Evolutionary conservation across 164 flowering plant species (phyloP).

Genomic region (Saururus chinensis): DNA sequence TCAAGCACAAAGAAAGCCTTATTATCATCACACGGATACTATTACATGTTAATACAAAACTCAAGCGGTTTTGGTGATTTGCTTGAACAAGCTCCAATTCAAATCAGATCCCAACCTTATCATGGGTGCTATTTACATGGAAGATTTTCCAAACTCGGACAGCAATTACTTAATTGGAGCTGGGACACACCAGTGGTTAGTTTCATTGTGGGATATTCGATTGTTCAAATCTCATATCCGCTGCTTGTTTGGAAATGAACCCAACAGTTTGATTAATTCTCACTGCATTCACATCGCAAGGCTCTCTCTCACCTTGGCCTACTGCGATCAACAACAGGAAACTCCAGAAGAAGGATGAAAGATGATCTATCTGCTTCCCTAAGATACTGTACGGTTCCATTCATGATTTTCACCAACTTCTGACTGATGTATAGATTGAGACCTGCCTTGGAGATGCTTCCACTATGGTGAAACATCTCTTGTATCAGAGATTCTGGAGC

Average conservation of each 20-base stretch:
- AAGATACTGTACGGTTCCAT: slow-evolving; percentile 70
- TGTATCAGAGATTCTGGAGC: slow-evolving; percentile 59
- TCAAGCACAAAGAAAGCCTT: background rate
- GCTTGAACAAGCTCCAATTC: background rate
- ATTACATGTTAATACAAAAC: background rate
- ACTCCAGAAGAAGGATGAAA: slow-evolving; percentile 55
- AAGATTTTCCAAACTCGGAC: background rate
- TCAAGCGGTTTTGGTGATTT: background rate
- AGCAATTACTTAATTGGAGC: background rate
- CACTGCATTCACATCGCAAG: background rate
- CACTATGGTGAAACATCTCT: slow-evolving; percentile 63
- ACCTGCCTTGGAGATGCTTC: slow-evolving; percentile 61
- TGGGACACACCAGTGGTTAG: background rate
- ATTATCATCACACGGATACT: background rate
- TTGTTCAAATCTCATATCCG: background rate
- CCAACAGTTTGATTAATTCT: background rate
- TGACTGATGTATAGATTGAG: slow-evolving; percentile 68
- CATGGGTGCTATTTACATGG: background rate
- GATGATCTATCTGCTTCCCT: slow-evolving; percentile 62
- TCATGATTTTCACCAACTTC: slow-evolving; percentile 74
- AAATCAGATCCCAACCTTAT: background rate
- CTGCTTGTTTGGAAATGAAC: background rate
- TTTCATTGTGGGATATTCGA: background rate
- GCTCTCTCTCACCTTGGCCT: background rate
- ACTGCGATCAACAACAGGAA: slow-evolving; percentile 33